These are phyloP conservation scores for Penicillium frequentans DNA, from an alignment of 2,329 filamentous ascomycete genomes.

Conservation along the genomic window DNA sequence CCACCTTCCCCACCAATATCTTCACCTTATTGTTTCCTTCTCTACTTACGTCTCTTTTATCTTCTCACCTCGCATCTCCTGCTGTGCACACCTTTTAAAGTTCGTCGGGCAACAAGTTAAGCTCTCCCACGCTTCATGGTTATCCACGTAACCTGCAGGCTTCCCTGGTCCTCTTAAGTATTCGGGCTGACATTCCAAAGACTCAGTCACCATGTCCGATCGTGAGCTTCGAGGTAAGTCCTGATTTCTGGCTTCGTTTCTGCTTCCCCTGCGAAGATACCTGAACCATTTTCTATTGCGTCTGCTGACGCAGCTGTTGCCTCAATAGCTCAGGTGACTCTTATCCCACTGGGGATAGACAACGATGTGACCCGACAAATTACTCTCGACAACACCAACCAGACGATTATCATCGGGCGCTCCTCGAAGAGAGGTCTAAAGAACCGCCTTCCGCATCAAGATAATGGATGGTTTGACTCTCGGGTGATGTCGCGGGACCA, in stretches of 20 bases:
- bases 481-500: constrained; percentile 50
- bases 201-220: not conserved
- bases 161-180: not conserved
- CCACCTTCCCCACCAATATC: constrained; percentile 1
- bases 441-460: constrained; percentile 32
- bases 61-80: not conserved
- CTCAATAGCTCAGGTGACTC: constrained; percentile 33
- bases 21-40: not conserved
- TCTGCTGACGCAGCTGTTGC: not conserved
- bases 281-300: not conserved
- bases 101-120: not conserved
- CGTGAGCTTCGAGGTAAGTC: not conserved
- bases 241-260: not conserved
- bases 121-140: not conserved
- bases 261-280: not conserved
- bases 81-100: not conserved
- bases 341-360: constrained; percentile 29
- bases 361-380: constrained; percentile 33
- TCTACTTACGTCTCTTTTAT: not conserved
- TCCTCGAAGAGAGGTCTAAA: constrained; percentile 41
- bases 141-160: not conserved
- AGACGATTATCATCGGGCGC: constrained; percentile 40
- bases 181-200: not conserved
- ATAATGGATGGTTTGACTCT: constrained; percentile 49
- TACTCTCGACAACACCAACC: constrained; percentile 28